Evolutionary conservation across 2,329 filamentous ascomycete species (phyloP), one percentile per base, ranked within the genome.

Genomic region (Venturia aucupariae): DNA sequence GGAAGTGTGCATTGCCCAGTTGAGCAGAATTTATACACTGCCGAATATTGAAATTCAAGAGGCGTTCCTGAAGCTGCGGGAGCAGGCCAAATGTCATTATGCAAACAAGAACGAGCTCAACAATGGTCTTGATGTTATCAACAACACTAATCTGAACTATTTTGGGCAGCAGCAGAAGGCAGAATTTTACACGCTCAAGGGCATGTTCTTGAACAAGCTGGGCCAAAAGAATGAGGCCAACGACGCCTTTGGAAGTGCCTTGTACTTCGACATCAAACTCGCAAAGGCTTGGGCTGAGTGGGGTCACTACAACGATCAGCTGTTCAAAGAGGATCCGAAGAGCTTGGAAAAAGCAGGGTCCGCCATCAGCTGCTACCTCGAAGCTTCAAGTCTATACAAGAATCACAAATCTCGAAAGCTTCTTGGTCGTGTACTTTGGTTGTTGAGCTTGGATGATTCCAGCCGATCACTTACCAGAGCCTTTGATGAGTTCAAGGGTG

Each of bases 31-130:
- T 73, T 99, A 99, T 75, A 99, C 94, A 0, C 82, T 99, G 6
- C 94, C 94, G 1, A 99, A 99, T 73, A 99, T 99, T 55, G 94
- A 99, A 78, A 99, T 99, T 59, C 95, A 99, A 73, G 94, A 99
- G 75, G 94, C 94, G 0, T 99, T 99, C 82, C 79, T 99, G 67
- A 99, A 99, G 78, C 78, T 99, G 62, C 84, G 95, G n/a, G 95
- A 99, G 77, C 94, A 99, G 76, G 94, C 94, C 54, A 97, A 97
- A 74, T 99, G 94, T 70, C 94, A 99, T 74, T 99, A 97, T 75
- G 92, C 97, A 77, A 97, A 97, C 71, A 87, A 89, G 0, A 88
- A 90, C 44, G 94, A 99, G 76, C 84, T 99, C 63, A 93, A 87
- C 63, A 96, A 87, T 72, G 94, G 94, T 1, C 75, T 99, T 68